These are phyloP conservation scores for Cutaneotrichosporon cavernicola DNA, from an alignment of 1,284 basidiomycete species.

Conservation along the genomic window DNA sequence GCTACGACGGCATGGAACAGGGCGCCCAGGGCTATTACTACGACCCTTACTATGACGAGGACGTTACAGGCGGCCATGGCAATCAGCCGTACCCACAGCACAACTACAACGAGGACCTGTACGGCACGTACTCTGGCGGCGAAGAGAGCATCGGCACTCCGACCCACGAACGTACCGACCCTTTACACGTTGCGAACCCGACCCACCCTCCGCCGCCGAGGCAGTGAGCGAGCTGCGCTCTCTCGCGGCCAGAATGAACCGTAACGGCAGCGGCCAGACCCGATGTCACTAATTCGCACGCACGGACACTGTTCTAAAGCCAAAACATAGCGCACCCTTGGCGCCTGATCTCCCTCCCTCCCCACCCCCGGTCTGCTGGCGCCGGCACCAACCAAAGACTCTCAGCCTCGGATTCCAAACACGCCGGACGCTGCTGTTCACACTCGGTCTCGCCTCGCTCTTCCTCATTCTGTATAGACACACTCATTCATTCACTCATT, in stretches of 20 bases:
- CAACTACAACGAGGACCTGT: constrained; percentile 25
- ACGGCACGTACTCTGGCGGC: constrained; percentile 26
- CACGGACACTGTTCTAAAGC: neutral
- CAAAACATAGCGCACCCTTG: neutral
- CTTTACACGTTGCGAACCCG: constrained; percentile 32
- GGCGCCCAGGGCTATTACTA: constrained; percentile 46
- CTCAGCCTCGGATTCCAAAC: neutral
- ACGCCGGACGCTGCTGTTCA: constrained; percentile 1
- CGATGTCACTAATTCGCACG: neutral
- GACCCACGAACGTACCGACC: constrained; percentile 31
- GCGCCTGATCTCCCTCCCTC: constrained; percentile 1
- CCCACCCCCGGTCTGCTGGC: neutral
- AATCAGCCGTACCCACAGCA: constrained; percentile 27
- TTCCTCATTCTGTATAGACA: constrained; percentile 1
- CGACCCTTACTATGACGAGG: constrained; percentile 32
- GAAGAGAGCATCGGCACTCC: constrained; percentile 37
- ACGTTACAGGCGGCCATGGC: constrained; percentile 26
- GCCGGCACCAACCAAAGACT: neutral
- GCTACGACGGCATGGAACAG: constrained; percentile 21
- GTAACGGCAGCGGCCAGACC: neutral
- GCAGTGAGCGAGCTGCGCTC: constrained; percentile 6
- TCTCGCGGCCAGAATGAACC: neutral
- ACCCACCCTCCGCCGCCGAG: neutral
- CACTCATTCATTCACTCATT: constrained; percentile 10
- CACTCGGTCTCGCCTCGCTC: neutral